Evolutionary conservation across 805 yeast genomes (phyloP).

Genomic region (Starmerella davenportii): DNA sequence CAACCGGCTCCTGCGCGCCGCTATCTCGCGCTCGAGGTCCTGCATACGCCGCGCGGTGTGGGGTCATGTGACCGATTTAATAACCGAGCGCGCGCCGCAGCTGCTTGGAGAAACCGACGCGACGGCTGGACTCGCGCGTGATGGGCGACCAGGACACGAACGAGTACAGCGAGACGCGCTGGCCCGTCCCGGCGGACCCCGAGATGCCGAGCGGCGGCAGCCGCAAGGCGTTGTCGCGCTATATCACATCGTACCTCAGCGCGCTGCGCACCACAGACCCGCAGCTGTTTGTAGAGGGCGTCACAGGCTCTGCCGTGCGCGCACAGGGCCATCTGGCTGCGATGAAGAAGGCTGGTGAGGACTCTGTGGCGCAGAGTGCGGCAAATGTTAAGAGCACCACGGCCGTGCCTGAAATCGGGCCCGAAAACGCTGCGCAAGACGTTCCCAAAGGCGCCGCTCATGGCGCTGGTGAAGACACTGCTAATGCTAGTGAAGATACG

Average conservation of each 20-base stretch:
- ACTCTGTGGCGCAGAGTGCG: too few species aligned
- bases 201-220: conserved; percentile 7
- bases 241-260: conserved; percentile 7
- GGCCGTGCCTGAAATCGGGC: too few species aligned
- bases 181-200: conserved; percentile 8
- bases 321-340: too few species aligned
- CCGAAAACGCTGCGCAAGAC: not conserved
- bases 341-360: too few species aligned
- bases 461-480: not conserved
- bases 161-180: conserved; percentile 10
- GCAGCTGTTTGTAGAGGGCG: not conserved
- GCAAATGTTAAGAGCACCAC: too few species aligned
- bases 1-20: conserved; percentile 34
- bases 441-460: not conserved
- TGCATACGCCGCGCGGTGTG: too few species aligned
- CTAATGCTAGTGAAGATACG: too few species aligned
- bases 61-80: not conserved
- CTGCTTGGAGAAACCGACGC: too few species aligned
- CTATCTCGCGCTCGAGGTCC: conserved; percentile 29
- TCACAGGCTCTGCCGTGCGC: too few species aligned
- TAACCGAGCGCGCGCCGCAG: too few species aligned
- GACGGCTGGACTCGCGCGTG: too few species aligned
- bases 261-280: conserved; percentile 7
- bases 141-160: too few species aligned
- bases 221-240: conserved; percentile 12